Evolutionary conservation across 306 rosid species (phyloP).

Genomic region (Notholithocarpus densiflorus): DNA sequence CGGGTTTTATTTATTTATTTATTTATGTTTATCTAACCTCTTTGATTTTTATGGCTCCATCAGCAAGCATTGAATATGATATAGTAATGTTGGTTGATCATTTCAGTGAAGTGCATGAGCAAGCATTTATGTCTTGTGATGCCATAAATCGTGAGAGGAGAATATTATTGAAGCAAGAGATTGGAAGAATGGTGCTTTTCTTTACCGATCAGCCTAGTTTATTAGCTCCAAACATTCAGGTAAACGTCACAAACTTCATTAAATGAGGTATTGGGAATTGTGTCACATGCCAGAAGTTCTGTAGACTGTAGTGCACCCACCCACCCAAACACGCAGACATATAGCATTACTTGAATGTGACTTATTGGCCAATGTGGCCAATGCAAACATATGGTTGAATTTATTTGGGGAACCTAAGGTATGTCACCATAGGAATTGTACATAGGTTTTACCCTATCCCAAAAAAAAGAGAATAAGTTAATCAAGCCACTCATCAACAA

Average conservation of each 20-base stretch:
- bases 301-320: not conserved
- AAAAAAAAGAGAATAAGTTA: too few relatives aligned
- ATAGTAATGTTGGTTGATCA: conserved; percentile 26
- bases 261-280: not conserved
- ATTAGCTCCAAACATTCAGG: conserved; percentile 98
- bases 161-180: conserved; percentile 94
- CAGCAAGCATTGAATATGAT: conserved; percentile 23
- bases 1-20: not conserved
- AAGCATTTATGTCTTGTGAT: conserved; percentile 79
- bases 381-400: too few relatives aligned
- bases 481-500: too few relatives aligned
- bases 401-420: too few relatives aligned
- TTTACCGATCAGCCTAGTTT: conserved; percentile 96
- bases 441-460: too few relatives aligned
- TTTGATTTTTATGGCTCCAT: conserved; percentile 12
- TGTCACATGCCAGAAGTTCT: not conserved
- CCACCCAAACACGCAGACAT: not conserved
- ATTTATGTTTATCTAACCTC: not conserved
- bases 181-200: conserved; percentile 93
- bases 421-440: too few relatives aligned
- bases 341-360: not conserved
- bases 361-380: too few relatives aligned
- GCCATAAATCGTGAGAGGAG: conserved; percentile 91
- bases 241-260: conserved; percentile 23
- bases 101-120: conserved; percentile 95